phyloP scores from a whole-genome alignment of 176 grass and related monocot species.

The Lolium multiflorum region DNA sequence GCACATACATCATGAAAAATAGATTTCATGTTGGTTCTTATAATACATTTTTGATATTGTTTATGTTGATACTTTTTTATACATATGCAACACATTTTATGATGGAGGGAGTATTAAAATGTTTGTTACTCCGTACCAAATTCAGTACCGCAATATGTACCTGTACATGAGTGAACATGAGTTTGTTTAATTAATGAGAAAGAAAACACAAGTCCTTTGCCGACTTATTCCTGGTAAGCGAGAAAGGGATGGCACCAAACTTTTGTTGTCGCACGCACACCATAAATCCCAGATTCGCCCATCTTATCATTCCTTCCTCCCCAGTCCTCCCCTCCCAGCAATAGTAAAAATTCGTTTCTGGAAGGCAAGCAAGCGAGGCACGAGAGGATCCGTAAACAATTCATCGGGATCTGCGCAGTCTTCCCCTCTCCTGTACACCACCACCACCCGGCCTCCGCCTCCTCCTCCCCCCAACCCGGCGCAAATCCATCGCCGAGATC shows the following conservation, averaged over 20 bases:
- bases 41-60: no score
- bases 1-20: no score
- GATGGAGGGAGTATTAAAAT: no score
- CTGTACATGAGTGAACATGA: no score
- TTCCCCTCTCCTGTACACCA: constrained; percentile 23
- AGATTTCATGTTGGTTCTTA: no score
- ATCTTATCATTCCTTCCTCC: not conserved
- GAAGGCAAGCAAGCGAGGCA: constrained; percentile 3
- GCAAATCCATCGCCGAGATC: constrained; percentile 65
- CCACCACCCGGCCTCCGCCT: not conserved
- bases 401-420: constrained; percentile 49
- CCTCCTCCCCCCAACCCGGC: constrained; percentile 52
- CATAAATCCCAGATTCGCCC: not conserved
- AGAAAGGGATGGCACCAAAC: not conserved
- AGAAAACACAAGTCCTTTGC: not conserved
- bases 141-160: no score
- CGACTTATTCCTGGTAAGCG: not conserved
- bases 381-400: constrained; percentile 2
- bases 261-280: not conserved
- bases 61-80: no score
- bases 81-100: no score
- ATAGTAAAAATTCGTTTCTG: constrained; percentile 34
- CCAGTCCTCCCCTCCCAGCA: not conserved
- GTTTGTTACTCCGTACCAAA: no score
- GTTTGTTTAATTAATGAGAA: no score